phyloP scores from a whole-genome alignment of 2,329 filamentous ascomycete genomes.

The Epichloe gansuensis region DNA sequence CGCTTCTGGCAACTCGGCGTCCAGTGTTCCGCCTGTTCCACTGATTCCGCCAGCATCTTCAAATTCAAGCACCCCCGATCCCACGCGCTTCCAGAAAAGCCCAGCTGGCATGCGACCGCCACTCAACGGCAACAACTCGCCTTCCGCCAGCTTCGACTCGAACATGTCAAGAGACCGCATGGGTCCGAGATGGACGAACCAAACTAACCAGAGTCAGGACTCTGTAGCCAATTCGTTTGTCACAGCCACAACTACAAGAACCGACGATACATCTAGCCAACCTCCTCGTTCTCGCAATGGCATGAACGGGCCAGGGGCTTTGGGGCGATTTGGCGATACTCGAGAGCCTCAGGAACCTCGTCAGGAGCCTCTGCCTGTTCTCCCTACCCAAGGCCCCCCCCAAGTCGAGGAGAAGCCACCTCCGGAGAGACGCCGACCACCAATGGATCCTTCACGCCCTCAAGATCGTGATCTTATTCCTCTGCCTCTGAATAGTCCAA shows the following conservation, averaged over 20 bases:
- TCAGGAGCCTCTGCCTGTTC: slow-evolving; percentile 6
- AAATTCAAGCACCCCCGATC: slow-evolving; percentile 12
- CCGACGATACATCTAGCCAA: slow-evolving; percentile 38
- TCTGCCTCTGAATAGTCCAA: slow-evolving; percentile 42
- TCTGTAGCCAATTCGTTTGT: slow-evolving; percentile 36
- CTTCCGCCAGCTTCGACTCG: slow-evolving; percentile 39
- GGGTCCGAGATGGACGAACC: slow-evolving; percentile 33
- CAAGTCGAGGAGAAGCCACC: slow-evolving; percentile 29
- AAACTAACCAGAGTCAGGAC: slow-evolving; percentile 44
- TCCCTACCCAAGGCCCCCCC: neutral
- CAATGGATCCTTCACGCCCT: slow-evolving; percentile 48
- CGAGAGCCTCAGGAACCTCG: slow-evolving; percentile 10
- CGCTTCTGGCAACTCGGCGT: slow-evolving; percentile 8
- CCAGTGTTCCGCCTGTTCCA: slow-evolving; percentile 6
- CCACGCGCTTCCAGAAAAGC: slow-evolving; percentile 16
- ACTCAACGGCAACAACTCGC: slow-evolving; percentile 32
- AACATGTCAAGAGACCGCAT: slow-evolving; percentile 24
- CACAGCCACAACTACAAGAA: slow-evolving; percentile 21
- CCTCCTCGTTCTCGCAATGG: slow-evolving; percentile 42
- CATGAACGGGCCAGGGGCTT: slow-evolving; percentile 25
- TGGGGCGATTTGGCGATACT: slow-evolving; percentile 23
- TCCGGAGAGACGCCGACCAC: slow-evolving; percentile 52
- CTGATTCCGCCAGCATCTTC: slow-evolving; percentile 9
- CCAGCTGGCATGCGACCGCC: slow-evolving; percentile 20
- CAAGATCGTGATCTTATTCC: slow-evolving; percentile 44